phyloP scores from a whole-genome alignment of 2,329 filamentous ascomycete genomes.

The Aureobasidium sp. region DNA sequence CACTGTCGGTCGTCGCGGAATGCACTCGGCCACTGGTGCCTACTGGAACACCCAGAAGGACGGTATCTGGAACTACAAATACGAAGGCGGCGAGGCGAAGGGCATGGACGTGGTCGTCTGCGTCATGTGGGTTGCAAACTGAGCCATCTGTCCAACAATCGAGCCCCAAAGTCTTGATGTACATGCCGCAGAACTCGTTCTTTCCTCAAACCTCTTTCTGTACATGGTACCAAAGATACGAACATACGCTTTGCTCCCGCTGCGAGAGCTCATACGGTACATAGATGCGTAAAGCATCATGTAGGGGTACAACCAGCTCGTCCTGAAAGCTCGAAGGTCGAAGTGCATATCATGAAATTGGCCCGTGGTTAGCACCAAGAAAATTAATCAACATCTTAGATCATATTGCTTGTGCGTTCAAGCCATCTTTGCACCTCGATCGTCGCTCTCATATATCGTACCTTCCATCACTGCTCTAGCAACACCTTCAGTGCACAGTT shows the following conservation, averaged over 20 bases:
- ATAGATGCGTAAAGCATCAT: neutral
- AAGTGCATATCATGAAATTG: neutral
- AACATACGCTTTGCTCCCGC: conserved; percentile 2
- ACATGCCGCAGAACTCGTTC: neutral
- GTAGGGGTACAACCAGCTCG: neutral
- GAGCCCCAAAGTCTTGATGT: neutral
- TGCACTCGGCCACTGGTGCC: conserved; percentile 78
- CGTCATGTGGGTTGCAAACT: conserved; percentile 69
- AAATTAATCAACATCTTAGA: neutral
- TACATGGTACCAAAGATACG: conserved; percentile 11
- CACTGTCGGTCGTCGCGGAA: conserved; percentile 71
- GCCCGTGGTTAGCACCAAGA: neutral
- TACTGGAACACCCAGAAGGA: conserved; percentile 90
- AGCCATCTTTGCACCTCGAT: conserved; percentile 22
- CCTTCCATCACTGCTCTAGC: conserved; percentile 51
- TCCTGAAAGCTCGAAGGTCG: neutral
- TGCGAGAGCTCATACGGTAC: neutral
- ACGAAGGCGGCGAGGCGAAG: conserved; percentile 51
- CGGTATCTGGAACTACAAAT: conserved; percentile 86
- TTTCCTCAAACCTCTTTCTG: neutral
- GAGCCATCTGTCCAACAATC: conserved; percentile 22
- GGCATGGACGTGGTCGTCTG: conserved; percentile 48
- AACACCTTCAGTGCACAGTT: conserved; percentile 53
- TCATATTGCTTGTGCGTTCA: conserved; percentile 22
- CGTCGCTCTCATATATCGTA: conserved; percentile 47